phyloP scores from a whole-genome alignment of 1,284 basidiomycete species.

The Neotropicomus parvogracilis region DNA sequence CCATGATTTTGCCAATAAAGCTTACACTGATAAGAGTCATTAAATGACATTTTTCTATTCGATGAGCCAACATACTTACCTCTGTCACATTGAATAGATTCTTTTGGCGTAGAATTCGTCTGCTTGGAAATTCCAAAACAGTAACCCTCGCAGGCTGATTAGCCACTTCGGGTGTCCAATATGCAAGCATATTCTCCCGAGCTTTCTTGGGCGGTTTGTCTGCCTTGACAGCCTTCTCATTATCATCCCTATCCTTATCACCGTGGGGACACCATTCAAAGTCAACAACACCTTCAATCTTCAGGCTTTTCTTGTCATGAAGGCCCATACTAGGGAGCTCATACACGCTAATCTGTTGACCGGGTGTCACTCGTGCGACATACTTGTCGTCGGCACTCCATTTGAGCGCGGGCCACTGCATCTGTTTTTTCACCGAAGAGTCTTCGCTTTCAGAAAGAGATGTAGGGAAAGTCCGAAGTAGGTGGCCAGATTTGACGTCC shows the following conservation, averaged over 20 bases:
- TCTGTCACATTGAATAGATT: conserved; percentile 98
- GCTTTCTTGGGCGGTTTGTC: conserved; percentile 57
- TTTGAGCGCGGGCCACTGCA: conserved; percentile 95
- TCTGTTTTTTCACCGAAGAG: conserved; percentile 66
- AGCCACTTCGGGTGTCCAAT: conserved; percentile 95
- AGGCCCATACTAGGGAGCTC: conserved; percentile 93
- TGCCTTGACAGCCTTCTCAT: conserved; percentile 50
- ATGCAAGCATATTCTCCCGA: conserved; percentile 93
- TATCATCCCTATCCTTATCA: conserved; percentile 82
- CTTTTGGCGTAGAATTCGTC: conserved; percentile 87
- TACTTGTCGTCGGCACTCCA: conserved; percentile 97
- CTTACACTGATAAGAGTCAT: conserved; percentile 69
- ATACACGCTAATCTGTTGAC: conserved; percentile 94
- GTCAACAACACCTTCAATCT: conserved; percentile 97
- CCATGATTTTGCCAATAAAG: conserved; percentile 99
- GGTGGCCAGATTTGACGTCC: conserved; percentile 92
- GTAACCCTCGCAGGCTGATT: conserved; percentile 98
- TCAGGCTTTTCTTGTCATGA: conserved; percentile 95
- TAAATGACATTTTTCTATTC: background rate
- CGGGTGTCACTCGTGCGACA: conserved; percentile 85
- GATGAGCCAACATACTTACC: conserved; percentile 45
- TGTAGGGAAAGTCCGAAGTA: conserved; percentile 92
- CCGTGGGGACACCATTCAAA: conserved; percentile 98
- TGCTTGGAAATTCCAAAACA: conserved; percentile 84
- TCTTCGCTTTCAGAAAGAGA: conserved; percentile 53